Evolutionary conservation across 345 rosid genomes (phyloP), one percentile per base, ranked within the genome.

Genomic region (Melaleuca quinquenervia): DNA sequence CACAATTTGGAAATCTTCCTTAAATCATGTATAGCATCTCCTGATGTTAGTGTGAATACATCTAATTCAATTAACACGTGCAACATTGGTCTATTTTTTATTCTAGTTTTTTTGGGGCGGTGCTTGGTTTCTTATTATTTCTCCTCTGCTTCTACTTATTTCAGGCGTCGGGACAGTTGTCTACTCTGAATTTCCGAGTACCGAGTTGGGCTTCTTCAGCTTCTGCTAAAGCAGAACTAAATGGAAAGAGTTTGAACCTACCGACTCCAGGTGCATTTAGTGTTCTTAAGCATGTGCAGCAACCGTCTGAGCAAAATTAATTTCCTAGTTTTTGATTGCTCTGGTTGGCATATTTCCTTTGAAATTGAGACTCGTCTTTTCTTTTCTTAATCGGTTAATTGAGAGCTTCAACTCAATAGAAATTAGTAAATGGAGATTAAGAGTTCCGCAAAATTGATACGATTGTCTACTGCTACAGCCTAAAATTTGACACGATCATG

Each of bases 101-200:
- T 70, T 70, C 78, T 70, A 21, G 12, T 8, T n/a, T 24, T 22
- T 20, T 60, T 44, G 32, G 41, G 18, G 58, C 82, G 7, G 26
- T 36, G 44, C 50, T 13, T 56, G 29, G 32, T 7, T 16, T 58
- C 51, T 64, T 44, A n/a, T 52, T 48, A 20, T 49, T 60, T 60
- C 56, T 82, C 36, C 51, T 50, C 26, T 41, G 62, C 22, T 64
- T 32, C 50, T 7, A 49, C 48, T 53, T 52, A 13, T 75, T 58
- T 82, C 90, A 96, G 98, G 94, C 88, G 27, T 54, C 86, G 16
- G 91, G 85, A 70, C 89, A 87, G 83, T 86, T 90, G 56, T 90
- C 98, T 45, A 91, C 98, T 74, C 84, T 97, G 92, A 91, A 96
- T 87, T 87, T 96, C 84, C 92, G 98, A 21, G 90, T 95, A 84